phyloP scores from a whole-genome alignment of 2,329 filamentous ascomycete species.

The Penicillium freii region DNA sequence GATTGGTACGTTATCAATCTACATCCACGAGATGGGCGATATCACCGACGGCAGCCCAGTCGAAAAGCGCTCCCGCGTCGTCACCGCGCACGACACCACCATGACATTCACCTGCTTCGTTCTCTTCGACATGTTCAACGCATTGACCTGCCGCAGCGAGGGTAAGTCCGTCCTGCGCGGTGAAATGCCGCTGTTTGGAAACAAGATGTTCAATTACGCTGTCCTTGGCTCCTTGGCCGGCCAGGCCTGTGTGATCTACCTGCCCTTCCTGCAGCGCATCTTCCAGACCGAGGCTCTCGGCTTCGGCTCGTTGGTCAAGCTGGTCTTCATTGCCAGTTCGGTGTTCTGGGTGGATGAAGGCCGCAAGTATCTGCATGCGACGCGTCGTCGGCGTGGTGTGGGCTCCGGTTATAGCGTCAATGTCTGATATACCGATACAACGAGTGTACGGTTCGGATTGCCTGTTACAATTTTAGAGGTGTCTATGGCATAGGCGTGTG shows the following conservation, averaged over 20 bases:
- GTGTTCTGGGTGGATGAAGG: slow-evolving; percentile 95
- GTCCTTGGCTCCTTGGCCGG: slow-evolving; percentile 81
- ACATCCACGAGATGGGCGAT: slow-evolving; percentile 88
- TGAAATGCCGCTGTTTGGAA: slow-evolving; percentile 78
- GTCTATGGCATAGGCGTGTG: slow-evolving; percentile 4
- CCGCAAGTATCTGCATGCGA: slow-evolving; percentile 64
- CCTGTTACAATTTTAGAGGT: slow-evolving; percentile 9
- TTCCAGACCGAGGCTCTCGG: slow-evolving; percentile 92
- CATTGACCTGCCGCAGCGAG: slow-evolving; percentile 86
- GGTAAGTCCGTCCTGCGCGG: slow-evolving; percentile 84
- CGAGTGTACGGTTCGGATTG: background rate
- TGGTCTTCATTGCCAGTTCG: slow-evolving; percentile 75
- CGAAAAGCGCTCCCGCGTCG: slow-evolving; percentile 53
- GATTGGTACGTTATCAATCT: slow-evolving; percentile 85
- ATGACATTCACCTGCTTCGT: slow-evolving; percentile 99
- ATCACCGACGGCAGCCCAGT: slow-evolving; percentile 46
- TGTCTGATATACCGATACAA: slow-evolving; percentile 30
- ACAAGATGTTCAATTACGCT: slow-evolving; percentile 95
- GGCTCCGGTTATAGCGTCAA: slow-evolving; percentile 44
- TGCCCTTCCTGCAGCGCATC: slow-evolving; percentile 87
- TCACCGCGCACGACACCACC: slow-evolving; percentile 92
- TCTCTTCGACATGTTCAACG: slow-evolving; percentile 99
- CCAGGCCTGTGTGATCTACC: slow-evolving; percentile 88
- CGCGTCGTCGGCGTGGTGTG: slow-evolving; percentile 34
- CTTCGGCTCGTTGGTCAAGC: slow-evolving; percentile 68